Conservation (phyloP, 129 eudicot species). For the Smallanthus sonchifolius region DNA sequence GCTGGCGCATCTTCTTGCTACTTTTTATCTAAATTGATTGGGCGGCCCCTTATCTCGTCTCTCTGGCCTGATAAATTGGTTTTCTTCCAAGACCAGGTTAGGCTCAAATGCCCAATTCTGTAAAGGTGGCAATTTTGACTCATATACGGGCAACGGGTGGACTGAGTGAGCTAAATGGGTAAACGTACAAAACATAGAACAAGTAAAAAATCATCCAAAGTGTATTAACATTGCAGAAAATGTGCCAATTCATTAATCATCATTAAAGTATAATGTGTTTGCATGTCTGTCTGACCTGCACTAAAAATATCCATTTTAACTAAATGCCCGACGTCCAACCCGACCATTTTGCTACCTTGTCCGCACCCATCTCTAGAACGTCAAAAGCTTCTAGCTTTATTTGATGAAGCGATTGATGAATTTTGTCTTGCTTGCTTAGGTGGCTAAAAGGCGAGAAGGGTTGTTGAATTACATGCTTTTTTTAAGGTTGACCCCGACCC, state of each 20-base stretch:
- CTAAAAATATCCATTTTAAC: background rate
- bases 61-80: slow-evolving; percentile 80
- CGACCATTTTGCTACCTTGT: background rate
- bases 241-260: background rate
- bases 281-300: background rate
- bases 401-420: background rate
- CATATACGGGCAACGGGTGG: background rate
- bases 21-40: slow-evolving; percentile 75
- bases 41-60: slow-evolving; percentile 74
- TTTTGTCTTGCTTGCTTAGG: slow-evolving; percentile 38
- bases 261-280: background rate
- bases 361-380: background rate
- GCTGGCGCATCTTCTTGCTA: slow-evolving; percentile 96
- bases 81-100: slow-evolving; percentile 85
- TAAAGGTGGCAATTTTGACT: background rate
- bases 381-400: background rate
- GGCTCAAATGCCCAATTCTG: background rate
- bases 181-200: background rate
- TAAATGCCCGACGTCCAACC: background rate
- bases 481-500: slow-evolving; percentile 70
- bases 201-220: too few species aligned
- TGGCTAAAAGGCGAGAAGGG: slow-evolving; percentile 57
- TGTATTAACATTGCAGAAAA: too few species aligned
- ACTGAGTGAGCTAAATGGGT: background rate
- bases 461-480: slow-evolving; percentile 71